Base-by-base conservation (phyloP, 805 yeast genomes). In the Nakazawaea peltata region DNA sequence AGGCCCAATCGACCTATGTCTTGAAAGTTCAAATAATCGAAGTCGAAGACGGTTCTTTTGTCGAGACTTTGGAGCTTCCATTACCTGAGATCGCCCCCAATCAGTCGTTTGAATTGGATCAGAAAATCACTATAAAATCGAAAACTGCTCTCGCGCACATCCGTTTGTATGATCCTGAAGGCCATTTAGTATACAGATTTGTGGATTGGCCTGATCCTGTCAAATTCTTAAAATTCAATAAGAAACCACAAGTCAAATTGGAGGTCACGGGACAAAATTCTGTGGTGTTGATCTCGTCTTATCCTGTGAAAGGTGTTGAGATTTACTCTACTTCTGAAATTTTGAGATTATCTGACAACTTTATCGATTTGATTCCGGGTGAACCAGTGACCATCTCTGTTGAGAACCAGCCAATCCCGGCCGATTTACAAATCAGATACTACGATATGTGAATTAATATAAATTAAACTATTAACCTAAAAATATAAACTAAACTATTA, bases 181-280 rank as follows among this genome's bases (percentile, higher is more conserved):
- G 49, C 25, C 24, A 44, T 2, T 39, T 49, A 4, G 41, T 65
- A 22, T 56, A 61, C 5, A 43, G 58, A 29, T 55, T 59, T 6
- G 50, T 56, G 5, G 69, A 67, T 42, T 70, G 76, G 75, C 75
- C 76, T 0, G 74, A 71, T 44, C 69, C 69, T 4, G 44, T 67
- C 30, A 67, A 67, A 40, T 54, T 62, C 44, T 46, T 63, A 19
- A 46, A 47, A 13, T 57, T 65, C 39, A 56, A 62, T 4, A 25
- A 23, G 9, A 19, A 27, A 22, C 23, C 23, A 8, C 23, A 21
- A 7, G 10, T 31, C 18, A 9, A 12, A 12, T 18, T 11, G 7
- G 17, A 6, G 13, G 10, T 6, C 2, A 7, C 3, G 10, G 7
- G 19, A n/a, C n/a, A n/a, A n/a, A 5, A 13, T 14, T 8, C 14